Conservation (phyloP, 2,329 filamentous ascomycete species). For the Talaromyces sp. region DNA sequence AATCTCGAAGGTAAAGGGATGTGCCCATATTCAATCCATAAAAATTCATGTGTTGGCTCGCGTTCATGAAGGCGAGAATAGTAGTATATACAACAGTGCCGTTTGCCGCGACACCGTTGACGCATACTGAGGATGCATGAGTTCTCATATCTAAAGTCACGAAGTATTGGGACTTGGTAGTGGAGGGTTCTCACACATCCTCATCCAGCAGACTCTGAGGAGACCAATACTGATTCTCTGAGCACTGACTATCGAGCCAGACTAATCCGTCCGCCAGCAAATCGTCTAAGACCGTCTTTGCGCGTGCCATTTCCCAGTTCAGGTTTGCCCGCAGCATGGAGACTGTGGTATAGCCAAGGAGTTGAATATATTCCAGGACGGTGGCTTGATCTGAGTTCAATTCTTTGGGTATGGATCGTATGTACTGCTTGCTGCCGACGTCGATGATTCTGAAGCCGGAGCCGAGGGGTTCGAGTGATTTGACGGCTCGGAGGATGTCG, state of each 20-base stretch:
- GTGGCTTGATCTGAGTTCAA: slow-evolving; percentile 91
- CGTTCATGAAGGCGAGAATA: neutral
- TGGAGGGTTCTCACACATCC: slow-evolving; percentile 27
- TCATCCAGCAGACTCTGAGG: slow-evolving; percentile 46
- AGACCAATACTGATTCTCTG: slow-evolving; percentile 89
- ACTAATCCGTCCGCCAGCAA: slow-evolving; percentile 83
- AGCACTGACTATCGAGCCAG: slow-evolving; percentile 84
- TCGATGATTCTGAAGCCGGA: slow-evolving; percentile 81
- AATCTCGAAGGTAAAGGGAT: neutral
- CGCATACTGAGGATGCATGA: neutral
- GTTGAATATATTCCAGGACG: slow-evolving; percentile 84
- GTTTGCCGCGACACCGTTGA: neutral
- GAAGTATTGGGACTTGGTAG: neutral
- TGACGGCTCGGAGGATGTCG: slow-evolving; percentile 85
- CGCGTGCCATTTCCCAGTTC: slow-evolving; percentile 76
- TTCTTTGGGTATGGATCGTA: slow-evolving; percentile 90
- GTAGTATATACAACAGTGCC: neutral
- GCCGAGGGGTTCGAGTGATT: slow-evolving; percentile 79
- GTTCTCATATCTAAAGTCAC: neutral
- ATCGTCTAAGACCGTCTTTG: slow-evolving; percentile 88
- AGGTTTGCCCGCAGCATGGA: slow-evolving; percentile 86
- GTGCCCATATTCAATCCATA: neutral
- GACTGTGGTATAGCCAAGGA: slow-evolving; percentile 84
- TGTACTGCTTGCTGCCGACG: slow-evolving; percentile 81
- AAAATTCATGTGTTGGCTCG: neutral